Base-by-base conservation (phyloP, 2,329 filamentous ascomycete species). In the Geoglossum cookeanum region DNA sequence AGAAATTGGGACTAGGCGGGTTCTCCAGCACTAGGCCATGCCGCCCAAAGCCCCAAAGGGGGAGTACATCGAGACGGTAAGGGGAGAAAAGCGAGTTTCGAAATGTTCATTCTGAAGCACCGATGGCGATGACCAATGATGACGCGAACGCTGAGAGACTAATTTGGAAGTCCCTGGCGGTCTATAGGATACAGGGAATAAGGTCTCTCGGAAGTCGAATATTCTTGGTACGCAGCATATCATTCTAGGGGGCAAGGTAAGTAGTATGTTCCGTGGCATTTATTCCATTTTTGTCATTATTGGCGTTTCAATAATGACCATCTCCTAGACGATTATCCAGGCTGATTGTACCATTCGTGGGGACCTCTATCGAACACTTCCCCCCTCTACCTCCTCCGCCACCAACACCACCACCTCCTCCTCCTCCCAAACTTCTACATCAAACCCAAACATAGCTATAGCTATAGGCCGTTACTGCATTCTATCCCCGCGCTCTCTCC, bases 211-310 rank as follows among this genome's bases (percentile, higher is more conserved):
- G 63, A 88, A 88, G 63, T 87, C 88, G 60, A 83, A 85, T 67
- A 87, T 98, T 64, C 86, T 94, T 66, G 92, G 92, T 65, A 96
- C 91, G 27, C 89, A 94, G 64, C 94, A 97, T 72, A 97, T 98
- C 71, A 95, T 95, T 71, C 84, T 98, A 1, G 92, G 89, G 63
- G 92, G 92, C 61, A 94, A 70, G 35, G 54, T 55, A 32, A n/a
- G 39, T 8, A 48, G 17, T 55, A 35, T 57, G 11, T 47, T 35
- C 33, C 39, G 11, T n/a, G 53, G 27, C 9, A 58, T 32, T 27
- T 39, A 27, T 7, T 22, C 27, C 32, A 15, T 37, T 6, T 35
- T 5, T 32, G 3, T 35, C 11, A 3, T 1, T 7, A n/a, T 35
- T 35, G 30, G 5, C 57, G 6, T 29, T 1, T 9, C 32, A 33